Percentiles rank a stretch among this genome's conserved stretches.
Conservation (phyloP, 495 filamentous ascomycete species). For the Hyaloscypha bicolor region DNA sequence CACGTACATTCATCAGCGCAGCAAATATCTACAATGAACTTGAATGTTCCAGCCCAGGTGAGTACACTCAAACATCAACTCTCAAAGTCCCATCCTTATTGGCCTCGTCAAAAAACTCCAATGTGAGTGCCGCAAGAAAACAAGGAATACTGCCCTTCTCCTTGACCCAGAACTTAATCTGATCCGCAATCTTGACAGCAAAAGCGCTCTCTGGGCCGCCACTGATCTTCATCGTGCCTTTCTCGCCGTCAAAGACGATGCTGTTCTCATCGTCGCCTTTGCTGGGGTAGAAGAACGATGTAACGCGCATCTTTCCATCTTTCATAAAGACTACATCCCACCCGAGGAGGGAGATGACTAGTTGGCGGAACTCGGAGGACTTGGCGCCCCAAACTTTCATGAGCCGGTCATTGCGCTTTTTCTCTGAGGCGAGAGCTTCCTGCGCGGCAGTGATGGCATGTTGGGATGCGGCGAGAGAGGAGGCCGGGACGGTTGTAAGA, state of each 20-base stretch:
- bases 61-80: slow-evolving; percentile 2
- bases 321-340: slow-evolving; percentile 93
- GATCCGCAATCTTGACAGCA: slow-evolving; percentile 76
- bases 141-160: slow-evolving; percentile 89
- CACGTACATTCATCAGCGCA: not conserved
- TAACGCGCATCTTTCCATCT: slow-evolving; percentile 87
- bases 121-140: slow-evolving; percentile 83
- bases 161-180: slow-evolving; percentile 93
- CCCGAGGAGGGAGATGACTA: slow-evolving; percentile 83
- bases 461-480: slow-evolving; percentile 70
- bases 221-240: slow-evolving; percentile 91
- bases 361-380: slow-evolving; percentile 89
- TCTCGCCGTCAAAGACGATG: slow-evolving; percentile 96
- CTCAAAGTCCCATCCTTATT: slow-evolving; percentile 30
- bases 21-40: slow-evolving; percentile 4
- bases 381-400: slow-evolving; percentile 90
- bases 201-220: slow-evolving; percentile 87
- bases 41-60: not conserved
- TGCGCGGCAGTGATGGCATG: slow-evolving; percentile 73
- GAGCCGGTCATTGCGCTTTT: slow-evolving; percentile 81
- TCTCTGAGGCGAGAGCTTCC: slow-evolving; percentile 73
- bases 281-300: slow-evolving; percentile 73
- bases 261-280: slow-evolving; percentile 80
- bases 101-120: slow-evolving; percentile 87
- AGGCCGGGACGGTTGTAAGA: slow-evolving; percentile 66